Base-by-base conservation (phyloP, 2,329 filamentous ascomycete species). In the Xylaria sp. region DNA sequence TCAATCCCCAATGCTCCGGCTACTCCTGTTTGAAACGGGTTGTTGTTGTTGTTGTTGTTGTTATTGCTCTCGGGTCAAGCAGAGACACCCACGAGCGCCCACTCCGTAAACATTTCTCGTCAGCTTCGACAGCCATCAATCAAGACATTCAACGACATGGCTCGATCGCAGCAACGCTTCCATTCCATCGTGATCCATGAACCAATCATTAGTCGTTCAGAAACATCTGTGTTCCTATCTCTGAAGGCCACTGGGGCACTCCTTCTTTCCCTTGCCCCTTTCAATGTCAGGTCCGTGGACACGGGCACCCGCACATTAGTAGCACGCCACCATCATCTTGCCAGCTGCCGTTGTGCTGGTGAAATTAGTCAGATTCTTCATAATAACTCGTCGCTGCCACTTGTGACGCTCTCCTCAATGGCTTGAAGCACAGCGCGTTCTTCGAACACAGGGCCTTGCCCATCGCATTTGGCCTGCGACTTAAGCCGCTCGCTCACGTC, bases 391-490 rank as follows among this genome's bases (percentile, higher is more conserved):
- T 96, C 91, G 42, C 85, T 89, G 17, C 89, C 89, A 63, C 84
- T 86, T 19, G 87, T 85, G 24, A 89, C 87, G 66, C 91, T 93
- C 65, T 88, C 82, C 70, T 91, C 83, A 60, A 97, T 92, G 16
- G 90, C 91, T 57, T 79, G 76, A 40, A 85, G 72, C 16, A 97
- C 87, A 41, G 85, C 83, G 20, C 81, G 76, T 71, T 96, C 92
- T 57, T 89, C 87, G 64, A 96, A 96, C 39, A 94, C 92, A 2
- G 92, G 92, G 0, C 92, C 89, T 68, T 91, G 88, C 2, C 92
- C 92, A 72, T 97, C 90, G 69, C 92, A 96, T 66, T 87, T 85
- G 17, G 91, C 90, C 65, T 83, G 76, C 17, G 81, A 78, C 75
- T 91, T 92, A 48, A 97, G 76, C 11, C 86, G 79, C 66, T 94